Conservation (phyloP, 2,329 filamentous ascomycete species). For the Penicillium brevicompactum region DNA sequence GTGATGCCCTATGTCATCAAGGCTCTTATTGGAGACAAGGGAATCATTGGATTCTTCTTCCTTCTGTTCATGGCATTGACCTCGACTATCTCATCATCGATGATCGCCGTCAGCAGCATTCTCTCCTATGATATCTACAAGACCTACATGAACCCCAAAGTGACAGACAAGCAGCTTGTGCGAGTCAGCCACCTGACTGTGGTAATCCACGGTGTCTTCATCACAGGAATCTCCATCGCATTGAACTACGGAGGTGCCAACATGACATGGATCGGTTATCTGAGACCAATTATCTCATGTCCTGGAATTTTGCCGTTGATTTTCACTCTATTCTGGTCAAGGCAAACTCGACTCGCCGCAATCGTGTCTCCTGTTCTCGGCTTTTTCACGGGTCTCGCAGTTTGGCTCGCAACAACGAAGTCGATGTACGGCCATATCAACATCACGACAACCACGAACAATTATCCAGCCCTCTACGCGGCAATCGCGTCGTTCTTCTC, state of each 20-base stretch:
- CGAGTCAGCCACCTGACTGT: slow-evolving; percentile 52
- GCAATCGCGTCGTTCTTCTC: slow-evolving; percentile 50
- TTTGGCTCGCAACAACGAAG: slow-evolving; percentile 48
- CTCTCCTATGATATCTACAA: slow-evolving; percentile 55
- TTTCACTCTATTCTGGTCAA: slow-evolving; percentile 48
- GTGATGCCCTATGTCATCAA: slow-evolving; percentile 53
- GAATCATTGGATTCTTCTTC: slow-evolving; percentile 49
- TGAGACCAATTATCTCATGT: slow-evolving; percentile 46
- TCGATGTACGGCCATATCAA: slow-evolving; percentile 44
- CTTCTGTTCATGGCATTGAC: slow-evolving; percentile 56
- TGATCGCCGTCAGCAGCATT: slow-evolving; percentile 56
- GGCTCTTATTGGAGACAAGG: slow-evolving; percentile 47
- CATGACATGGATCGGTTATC: slow-evolving; percentile 51
- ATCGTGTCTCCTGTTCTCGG: slow-evolving; percentile 43
- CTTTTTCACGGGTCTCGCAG: slow-evolving; percentile 45
- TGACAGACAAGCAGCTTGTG: slow-evolving; percentile 46
- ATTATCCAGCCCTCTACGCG: slow-evolving; percentile 49
- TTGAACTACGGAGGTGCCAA: slow-evolving; percentile 53
- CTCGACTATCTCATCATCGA: slow-evolving; percentile 52
- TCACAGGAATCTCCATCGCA: slow-evolving; percentile 51
- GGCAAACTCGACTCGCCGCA: slow-evolving; percentile 50
- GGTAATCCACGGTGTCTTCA: slow-evolving; percentile 51
- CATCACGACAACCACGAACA: slow-evolving; percentile 44
- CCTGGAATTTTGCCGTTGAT: slow-evolving; percentile 50
- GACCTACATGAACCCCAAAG: slow-evolving; percentile 52